Conservation (phyloP, 139 green algal species). For the Chlorella sp. region DNA sequence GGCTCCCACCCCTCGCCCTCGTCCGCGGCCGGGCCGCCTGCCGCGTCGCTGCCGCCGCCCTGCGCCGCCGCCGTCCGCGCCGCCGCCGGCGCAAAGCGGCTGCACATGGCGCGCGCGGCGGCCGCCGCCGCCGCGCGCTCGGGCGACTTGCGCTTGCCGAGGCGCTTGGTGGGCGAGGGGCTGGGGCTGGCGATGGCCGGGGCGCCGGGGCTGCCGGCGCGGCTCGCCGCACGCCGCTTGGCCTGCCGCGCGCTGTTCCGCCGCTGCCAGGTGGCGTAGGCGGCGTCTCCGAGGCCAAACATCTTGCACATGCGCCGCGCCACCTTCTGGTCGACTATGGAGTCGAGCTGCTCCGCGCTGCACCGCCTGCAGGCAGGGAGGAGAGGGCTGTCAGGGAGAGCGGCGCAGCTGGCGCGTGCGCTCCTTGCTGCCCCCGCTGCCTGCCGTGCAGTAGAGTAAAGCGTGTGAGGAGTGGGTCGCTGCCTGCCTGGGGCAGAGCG, state of each 20-base stretch:
- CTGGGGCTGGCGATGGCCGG: neutral
- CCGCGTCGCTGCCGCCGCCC: neutral
- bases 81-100: neutral
- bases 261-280: neutral
- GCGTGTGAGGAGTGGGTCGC: too few species aligned
- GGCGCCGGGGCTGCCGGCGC: neutral
- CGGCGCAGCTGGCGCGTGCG: neutral
- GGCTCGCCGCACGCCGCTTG: neutral
- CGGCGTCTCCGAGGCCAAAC: neutral
- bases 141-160: constrained; percentile 23
- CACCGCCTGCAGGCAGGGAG: neutral
- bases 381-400: neutral
- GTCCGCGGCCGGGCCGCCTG: neutral
- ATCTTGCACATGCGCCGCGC: neutral
- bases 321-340: neutral
- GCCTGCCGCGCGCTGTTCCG: too few species aligned
- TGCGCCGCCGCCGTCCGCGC: neutral
- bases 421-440: too few species aligned
- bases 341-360: neutral
- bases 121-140: neutral
- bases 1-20: too few species aligned
- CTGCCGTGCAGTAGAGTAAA: too few species aligned
- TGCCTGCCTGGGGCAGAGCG: too few species aligned
- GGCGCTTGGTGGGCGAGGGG: neutral
- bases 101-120: neutral